A percentile compares a stretch with the other conserved stretches of the same genome.
phyloP scores from a whole-genome alignment of 108 stramenopile genomes.

The Cyclotella distinguenda region DNA sequence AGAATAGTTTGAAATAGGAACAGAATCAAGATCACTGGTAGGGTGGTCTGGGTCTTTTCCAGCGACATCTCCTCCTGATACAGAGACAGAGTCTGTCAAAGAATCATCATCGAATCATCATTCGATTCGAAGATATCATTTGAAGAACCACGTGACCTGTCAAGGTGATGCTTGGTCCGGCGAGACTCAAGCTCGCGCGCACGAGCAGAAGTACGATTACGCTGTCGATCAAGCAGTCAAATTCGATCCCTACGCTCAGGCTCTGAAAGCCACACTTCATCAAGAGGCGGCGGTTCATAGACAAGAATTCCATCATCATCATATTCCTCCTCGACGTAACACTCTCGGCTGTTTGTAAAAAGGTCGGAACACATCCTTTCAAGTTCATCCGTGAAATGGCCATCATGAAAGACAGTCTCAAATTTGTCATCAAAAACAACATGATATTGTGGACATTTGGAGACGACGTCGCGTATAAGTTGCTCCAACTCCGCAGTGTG shows the following conservation, averaged over 20 bases:
- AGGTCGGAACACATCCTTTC: conserved; percentile 2
- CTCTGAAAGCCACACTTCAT: conserved; percentile 20
- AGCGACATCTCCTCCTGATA: neutral
- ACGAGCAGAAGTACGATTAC: neutral
- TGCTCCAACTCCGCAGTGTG: no score
- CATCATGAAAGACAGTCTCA: conserved; percentile 16
- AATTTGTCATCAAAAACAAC: conserved; percentile 29
- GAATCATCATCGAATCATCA: neutral
- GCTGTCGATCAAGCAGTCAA: neutral
- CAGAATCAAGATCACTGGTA: neutral
- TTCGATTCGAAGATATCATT: neutral
- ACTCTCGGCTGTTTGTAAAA: neutral
- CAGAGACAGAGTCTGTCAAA: neutral
- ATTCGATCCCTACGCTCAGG: neutral
- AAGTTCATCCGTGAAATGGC: neutral
- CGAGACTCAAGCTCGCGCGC: neutral
- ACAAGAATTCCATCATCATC: conserved; percentile 7
- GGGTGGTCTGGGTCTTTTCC: neutral
- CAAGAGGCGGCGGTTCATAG: conserved; percentile 15
- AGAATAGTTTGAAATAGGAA: no score
- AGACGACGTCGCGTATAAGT: neutral
- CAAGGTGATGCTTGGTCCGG: neutral
- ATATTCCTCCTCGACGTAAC: conserved; percentile 16
- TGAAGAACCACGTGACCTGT: neutral
- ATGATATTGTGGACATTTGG: conserved; percentile 16